Evolutionary conservation across 768 basidiomycete genomes (phyloP).

Genomic region (Podaxis rugospora): DNA sequence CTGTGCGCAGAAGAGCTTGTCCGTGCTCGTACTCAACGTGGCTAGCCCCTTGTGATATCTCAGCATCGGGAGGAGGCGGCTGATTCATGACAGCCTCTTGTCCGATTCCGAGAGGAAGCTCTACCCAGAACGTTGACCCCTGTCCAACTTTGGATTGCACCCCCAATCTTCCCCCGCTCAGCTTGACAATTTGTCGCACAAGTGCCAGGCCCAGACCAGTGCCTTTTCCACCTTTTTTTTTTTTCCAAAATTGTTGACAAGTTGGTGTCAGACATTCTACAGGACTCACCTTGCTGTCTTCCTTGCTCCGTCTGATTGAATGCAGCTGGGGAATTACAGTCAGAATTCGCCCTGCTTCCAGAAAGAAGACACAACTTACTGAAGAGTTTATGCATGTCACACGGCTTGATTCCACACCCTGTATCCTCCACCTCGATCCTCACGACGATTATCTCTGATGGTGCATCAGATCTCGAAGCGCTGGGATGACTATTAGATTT

Average conservation of each 20-base stretch:
- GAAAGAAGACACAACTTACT: slow-evolving; percentile 37
- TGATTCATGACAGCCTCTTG: slow-evolving; percentile 34
- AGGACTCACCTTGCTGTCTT: slow-evolving; percentile 50
- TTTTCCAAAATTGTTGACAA: not conserved
- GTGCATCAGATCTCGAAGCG: not conserved
- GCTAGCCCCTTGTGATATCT: not conserved
- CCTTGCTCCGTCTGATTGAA: slow-evolving; percentile 81
- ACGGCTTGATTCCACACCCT: slow-evolving; percentile 43
- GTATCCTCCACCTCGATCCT: slow-evolving; percentile 83
- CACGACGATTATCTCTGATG: slow-evolving; percentile 66
- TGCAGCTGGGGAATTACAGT: slow-evolving; percentile 38
- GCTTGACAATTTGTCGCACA: slow-evolving; percentile 73
- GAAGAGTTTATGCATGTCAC: slow-evolving; percentile 71
- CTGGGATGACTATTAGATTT: not conserved
- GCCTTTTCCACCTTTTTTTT: slow-evolving; percentile 51
- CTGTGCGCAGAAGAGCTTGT: not conserved
- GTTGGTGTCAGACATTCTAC: not conserved
- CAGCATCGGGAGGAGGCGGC: slow-evolving; percentile 10
- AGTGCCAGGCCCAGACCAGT: slow-evolving; percentile 75
- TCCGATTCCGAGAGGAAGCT: slow-evolving; percentile 76
- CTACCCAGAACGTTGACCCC: slow-evolving; percentile 90
- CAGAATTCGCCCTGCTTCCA: not conserved
- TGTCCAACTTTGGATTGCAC: slow-evolving; percentile 56
- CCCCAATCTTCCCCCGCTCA: slow-evolving; percentile 71
- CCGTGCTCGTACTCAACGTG: slow-evolving; percentile 5